Base-by-base conservation (phyloP, 768 basidiomycete species). In the Pleurotus djamor region DNA sequence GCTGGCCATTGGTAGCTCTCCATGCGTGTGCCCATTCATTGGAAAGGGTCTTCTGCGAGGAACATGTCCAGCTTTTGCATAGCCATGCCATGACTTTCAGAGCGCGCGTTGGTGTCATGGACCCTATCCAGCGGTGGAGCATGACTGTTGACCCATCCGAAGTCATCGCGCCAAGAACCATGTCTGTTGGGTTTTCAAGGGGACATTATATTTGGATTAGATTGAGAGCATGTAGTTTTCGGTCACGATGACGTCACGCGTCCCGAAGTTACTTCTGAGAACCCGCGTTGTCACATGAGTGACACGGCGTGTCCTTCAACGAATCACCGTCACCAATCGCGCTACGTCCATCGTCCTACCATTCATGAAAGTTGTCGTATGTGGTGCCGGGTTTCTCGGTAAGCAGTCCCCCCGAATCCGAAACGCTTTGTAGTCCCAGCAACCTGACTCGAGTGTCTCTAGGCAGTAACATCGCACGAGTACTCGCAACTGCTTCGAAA, bases 361-460 rank as follows among this genome's bases (percentile, higher is more conserved):
- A 28, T 28, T 28, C 21, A 28, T 28, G 36, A 83, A 80, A 66
- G 70, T 83, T 36, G 79, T 83, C 32, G 67, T 83, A 12, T 84
- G 83, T 52, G 83, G 83, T 37, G 78, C 82, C 55, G 83, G 83
- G 16, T 90, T 90, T 65, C 66, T 91, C 62, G 88, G 88, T 85
- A 48, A 28, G 21, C 21, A 28, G 21, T 28, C 21, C 21, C 21
- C 21, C 38, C 63, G 8, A 59, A 36, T 35, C 6, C n/a, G n/a
- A n/a, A 28, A 16, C 13, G n/a, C 49, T 14, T 32, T 38, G 50
- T 33, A 6, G 8, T 16, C 33, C 14, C 38, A 51, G 51, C 44
- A 10, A 50, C 28, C 12, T 47, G 32, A 17, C 62, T 13, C 4
- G 57, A 38, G 33, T 28, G 51, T 28, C 1, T 28, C 14, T 57